phyloP scores from a whole-genome alignment of 208 protist genomes.

The Naegleria fowleri region DNA sequence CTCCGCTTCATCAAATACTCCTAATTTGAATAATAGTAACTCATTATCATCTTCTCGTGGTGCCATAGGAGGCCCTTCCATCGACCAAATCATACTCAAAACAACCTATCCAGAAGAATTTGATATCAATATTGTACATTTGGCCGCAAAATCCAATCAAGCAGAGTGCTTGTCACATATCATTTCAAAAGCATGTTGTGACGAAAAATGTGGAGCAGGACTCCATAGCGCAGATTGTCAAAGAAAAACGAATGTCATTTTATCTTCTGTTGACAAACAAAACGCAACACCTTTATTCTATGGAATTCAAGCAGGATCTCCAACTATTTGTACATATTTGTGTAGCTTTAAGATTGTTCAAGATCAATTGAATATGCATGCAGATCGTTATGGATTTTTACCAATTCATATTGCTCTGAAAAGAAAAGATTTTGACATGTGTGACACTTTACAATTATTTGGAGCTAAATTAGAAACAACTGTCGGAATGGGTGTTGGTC shows the following conservation, averaged over 20 bases:
- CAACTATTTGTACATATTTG: not conserved
- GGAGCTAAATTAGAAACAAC: not conserved
- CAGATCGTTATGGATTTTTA: not conserved
- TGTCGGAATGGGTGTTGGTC: not conserved
- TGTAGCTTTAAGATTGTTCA: not conserved
- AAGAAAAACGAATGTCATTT: not conserved
- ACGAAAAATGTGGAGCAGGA: not conserved
- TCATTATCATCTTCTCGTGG: no score
- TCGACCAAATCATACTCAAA: not conserved
- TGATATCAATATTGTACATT: not conserved
- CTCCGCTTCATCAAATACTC: no score
- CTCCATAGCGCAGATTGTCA: not conserved
- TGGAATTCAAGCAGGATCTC: not conserved
- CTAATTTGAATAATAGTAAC: no score
- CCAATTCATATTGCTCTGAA: not conserved
- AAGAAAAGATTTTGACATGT: not conserved
- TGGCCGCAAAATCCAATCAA: not conserved
- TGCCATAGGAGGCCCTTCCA: not conserved
- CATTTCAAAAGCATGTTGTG: not conserved
- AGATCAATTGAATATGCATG: not conserved
- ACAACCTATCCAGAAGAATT: not conserved
- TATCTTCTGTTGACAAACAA: not conserved
- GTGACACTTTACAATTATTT: not conserved
- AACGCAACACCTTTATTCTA: not conserved
- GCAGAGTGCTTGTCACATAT: not conserved